Percentiles rank a stretch among this genome's conserved stretches.
Conservation (phyloP, 2,329 filamentous ascomycete species). For the Scorias spongiosa region DNA sequence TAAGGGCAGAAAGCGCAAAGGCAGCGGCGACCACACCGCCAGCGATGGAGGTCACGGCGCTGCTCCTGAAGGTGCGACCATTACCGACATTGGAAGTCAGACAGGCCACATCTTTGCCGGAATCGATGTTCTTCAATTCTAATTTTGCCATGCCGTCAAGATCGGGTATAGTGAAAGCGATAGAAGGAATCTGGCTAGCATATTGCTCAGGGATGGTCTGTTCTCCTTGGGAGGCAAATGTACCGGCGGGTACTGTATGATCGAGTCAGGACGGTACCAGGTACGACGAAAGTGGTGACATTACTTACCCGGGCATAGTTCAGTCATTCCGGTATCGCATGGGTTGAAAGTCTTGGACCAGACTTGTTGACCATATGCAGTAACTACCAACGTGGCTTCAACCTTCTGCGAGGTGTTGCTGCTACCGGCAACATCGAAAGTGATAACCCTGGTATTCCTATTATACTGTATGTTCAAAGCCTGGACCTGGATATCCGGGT, state of each 20-base stretch:
- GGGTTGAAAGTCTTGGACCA: constrained; percentile 75
- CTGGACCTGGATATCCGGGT: constrained; percentile 51
- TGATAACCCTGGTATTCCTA: constrained; percentile 54
- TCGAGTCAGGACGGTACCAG: constrained; percentile 4
- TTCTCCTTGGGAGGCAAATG: constrained; percentile 56
- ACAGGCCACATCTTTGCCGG: constrained; percentile 56
- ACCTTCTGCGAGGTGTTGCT: constrained; percentile 66
- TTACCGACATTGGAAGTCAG: constrained; percentile 71
- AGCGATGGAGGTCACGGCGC: constrained; percentile 69
- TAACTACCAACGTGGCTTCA: constrained; percentile 57
- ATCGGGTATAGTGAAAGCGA: constrained; percentile 83
- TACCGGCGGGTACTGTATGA: constrained; percentile 50
- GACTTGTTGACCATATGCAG: constrained; percentile 68
- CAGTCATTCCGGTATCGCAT: constrained; percentile 51
- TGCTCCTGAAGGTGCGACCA: constrained; percentile 63
- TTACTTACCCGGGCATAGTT: constrained; percentile 65
- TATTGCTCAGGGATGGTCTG: constrained; percentile 59
- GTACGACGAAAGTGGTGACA: too few relatives aligned
- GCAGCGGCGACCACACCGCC: constrained; percentile 77
- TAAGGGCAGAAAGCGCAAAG: constrained; percentile 53
- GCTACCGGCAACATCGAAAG: constrained; percentile 68
- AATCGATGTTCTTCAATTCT: constrained; percentile 51
- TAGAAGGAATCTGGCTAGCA: constrained; percentile 62
- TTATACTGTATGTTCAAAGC: constrained; percentile 67
- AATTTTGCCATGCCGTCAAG: constrained; percentile 75